Conservation (phyloP, 495 filamentous ascomycete genomes). For the Pyronema omphalodes region DNA sequence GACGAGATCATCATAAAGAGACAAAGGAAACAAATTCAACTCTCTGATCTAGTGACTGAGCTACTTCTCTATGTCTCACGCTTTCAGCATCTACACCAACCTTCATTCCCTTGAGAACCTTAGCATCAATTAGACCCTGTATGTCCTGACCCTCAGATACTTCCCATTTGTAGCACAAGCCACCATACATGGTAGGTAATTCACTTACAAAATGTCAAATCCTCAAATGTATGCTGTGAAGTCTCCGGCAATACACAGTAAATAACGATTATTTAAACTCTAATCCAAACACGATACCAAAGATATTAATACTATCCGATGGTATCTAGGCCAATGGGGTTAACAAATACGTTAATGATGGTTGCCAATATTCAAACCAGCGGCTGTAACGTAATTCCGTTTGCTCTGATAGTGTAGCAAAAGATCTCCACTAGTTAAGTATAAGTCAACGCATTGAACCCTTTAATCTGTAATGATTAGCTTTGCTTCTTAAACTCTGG, state of each 20-base stretch:
- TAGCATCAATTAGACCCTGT: conserved; percentile 30
- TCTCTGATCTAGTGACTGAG: no score
- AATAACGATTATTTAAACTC: conserved; percentile 39
- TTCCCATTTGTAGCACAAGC: conserved; percentile 9
- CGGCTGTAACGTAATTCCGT: conserved; percentile 45
- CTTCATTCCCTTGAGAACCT: conserved; percentile 29
- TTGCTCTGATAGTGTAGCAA: conserved; percentile 41
- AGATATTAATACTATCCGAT: conserved; percentile 46
- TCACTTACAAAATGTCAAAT: conserved; percentile 42
- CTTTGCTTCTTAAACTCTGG: background rate
- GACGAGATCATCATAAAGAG: no score
- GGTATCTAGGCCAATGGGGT: conserved; percentile 40
- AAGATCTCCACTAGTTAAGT: conserved; percentile 48
- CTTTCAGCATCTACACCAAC: no score
- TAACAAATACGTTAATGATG: conserved; percentile 46
- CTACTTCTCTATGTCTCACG: no score
- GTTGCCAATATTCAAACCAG: conserved; percentile 37
- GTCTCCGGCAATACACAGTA: conserved; percentile 51
- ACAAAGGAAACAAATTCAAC: no score
- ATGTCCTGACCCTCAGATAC: conserved; percentile 38
- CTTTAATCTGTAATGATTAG: background rate
- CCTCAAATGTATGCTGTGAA: conserved; percentile 41
- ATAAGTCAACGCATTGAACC: conserved; percentile 9
- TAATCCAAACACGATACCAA: conserved; percentile 43
- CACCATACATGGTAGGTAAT: background rate